Base-by-base conservation (phyloP, 805 yeast genomes). In the Candida railenensis region DNA sequence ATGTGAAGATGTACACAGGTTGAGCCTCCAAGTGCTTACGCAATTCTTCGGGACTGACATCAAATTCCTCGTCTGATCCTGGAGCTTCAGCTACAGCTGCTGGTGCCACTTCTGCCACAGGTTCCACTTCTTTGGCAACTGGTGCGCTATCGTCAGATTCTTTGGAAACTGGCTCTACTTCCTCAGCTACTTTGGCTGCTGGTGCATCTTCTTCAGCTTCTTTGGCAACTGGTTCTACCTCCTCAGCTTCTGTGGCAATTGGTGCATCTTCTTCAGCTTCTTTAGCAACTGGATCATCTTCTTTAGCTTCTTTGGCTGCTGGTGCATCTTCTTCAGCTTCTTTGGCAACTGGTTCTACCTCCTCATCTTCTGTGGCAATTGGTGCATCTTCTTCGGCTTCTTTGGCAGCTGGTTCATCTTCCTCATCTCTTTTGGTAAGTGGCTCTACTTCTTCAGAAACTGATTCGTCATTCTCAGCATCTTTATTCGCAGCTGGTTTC, bases 1-100 rank as follows among this genome's bases (percentile, higher is more conserved):
- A 91, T 0, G 97, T 90, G 67, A 75, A 89, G 21, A 90, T 62
- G 62, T 81, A 89, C 19, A 89, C 83, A 2, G 94, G 91, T 47
- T 62, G 69, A n/a, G 73, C 57, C 49, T 71, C 69, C 41, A 71
- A 57, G 51, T 73, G 74, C 53, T 67, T 66, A 42, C 74, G 68
- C 40, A 71, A 54, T 44, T 72, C 77, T 49, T 70, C 76, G 4
- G 75, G 69, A 5, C 73, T 65, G 3, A 73, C 56, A 22, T 66
- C 67, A 20, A 65, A 62, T 18, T 58, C 60, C 11, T 62, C 71
- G 37, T 55, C 59, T 16, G 45, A 14, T n/a, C 11, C 38, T 5
- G 43, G 12, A 8, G 19, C 22, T 22, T 39, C 38, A 15, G 18
- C 14, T 4, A 12, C 25, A 25, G 36, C 44, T 12, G 44, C 43